A percentile compares a stretch with the other conserved stretches of the same genome.
phyloP scores from a whole-genome alignment of 257 asterid genomes.

The Forsythia viridissima region DNA sequence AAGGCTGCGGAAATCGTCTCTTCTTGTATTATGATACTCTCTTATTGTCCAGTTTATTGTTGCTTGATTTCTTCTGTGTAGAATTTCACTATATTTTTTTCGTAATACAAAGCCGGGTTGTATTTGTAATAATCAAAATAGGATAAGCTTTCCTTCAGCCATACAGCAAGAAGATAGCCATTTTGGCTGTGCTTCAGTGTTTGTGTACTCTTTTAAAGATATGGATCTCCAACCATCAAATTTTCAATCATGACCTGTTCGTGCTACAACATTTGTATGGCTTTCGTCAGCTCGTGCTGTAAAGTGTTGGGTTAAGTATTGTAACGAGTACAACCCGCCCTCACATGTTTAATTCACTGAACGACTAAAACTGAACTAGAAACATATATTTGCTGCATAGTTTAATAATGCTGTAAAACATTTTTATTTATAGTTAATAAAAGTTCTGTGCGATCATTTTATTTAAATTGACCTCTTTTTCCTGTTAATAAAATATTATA shows the following conservation, averaged over 20 bases:
- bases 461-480: too few species aligned
- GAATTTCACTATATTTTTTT: constrained; percentile 37
- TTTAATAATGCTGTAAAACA: too few species aligned
- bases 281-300: too few species aligned
- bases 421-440: too few species aligned
- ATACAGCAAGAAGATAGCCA: constrained; percentile 24
- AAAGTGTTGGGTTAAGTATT: too few species aligned
- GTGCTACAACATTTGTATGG: too few species aligned
- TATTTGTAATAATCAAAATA: constrained; percentile 36
- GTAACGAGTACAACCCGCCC: too few species aligned
- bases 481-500: too few species aligned
- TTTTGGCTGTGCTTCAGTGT: constrained; percentile 20
- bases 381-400: too few species aligned
- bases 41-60: constrained; percentile 36
- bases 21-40: constrained; percentile 29
- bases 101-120: constrained; percentile 36
- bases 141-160: constrained; percentile 22
- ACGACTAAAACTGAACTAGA: too few species aligned
- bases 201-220: neutral
- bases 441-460: too few species aligned
- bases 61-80: constrained; percentile 54
- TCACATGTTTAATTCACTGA: too few species aligned
- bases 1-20: constrained; percentile 21
- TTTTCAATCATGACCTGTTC: neutral
- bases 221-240: neutral